Evolutionary conservation across 495 filamentous ascomycete genomes (phyloP).

Genomic region (Saxispiralis lemnorum): DNA sequence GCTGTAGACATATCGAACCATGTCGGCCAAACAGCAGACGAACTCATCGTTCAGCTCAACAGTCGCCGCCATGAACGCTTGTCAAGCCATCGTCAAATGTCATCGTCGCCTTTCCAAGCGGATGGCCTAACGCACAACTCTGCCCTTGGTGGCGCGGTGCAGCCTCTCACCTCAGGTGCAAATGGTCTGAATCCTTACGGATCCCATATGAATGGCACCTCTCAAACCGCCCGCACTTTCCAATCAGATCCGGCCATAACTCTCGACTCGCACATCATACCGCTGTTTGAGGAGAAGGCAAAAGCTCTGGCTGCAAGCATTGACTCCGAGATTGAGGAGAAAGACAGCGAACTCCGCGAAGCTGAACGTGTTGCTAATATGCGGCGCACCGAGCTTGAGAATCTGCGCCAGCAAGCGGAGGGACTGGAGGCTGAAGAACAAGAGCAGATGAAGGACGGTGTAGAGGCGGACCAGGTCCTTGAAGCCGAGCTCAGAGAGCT

Average conservation of each 20-base stretch:
- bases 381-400: constrained; percentile 36
- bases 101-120: constrained; percentile 45
- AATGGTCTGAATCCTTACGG: too few species aligned
- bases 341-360: constrained; percentile 38
- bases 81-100: constrained; percentile 31
- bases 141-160: constrained; percentile 6
- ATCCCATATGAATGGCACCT: too few species aligned
- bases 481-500: constrained; percentile 42
- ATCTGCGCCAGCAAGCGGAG: constrained; percentile 30
- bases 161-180: background rate
- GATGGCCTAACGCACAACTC: constrained; percentile 19
- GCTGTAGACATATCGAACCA: constrained; percentile 63
- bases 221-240: too few species aligned
- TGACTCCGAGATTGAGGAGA: constrained; percentile 42
- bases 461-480: constrained; percentile 43
- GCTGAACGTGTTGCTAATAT: constrained; percentile 37
- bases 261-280: constrained; percentile 38
- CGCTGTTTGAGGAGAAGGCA: constrained; percentile 38
- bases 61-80: constrained; percentile 25
- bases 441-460: constrained; percentile 15
- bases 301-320: constrained; percentile 38
- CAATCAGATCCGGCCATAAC: constrained; percentile 40
- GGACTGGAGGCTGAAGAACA: constrained; percentile 35
- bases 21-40: constrained; percentile 58
- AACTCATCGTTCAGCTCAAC: constrained; percentile 44